These are phyloP conservation scores for Populus simonii DNA, from an alignment of 345 rosid species.

Conservation along the genomic window DNA sequence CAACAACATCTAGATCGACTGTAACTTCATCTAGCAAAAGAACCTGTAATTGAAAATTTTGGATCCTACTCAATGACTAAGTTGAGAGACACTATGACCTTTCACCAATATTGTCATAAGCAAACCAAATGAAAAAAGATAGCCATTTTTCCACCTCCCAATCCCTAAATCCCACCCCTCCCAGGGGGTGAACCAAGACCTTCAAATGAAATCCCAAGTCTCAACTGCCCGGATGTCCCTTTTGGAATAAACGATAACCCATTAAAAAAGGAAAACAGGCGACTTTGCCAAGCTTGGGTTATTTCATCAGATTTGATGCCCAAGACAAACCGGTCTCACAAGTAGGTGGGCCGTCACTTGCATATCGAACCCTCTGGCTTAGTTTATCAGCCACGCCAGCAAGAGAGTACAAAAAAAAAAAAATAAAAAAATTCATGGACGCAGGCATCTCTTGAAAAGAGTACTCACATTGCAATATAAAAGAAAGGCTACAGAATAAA, in stretches of 20 bases:
- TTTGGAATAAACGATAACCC: neutral
- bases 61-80: neutral
- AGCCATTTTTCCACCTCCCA: neutral
- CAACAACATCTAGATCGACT: slow-evolving; percentile 92
- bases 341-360: neutral
- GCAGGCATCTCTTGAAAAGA: neutral
- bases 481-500: neutral
- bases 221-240: neutral
- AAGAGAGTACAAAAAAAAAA: neutral
- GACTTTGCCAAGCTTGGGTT: neutral
- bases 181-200: neutral
- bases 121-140: neutral
- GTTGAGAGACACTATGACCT: neutral
- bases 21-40: slow-evolving; percentile 91
- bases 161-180: neutral
- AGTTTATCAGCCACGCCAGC: neutral
- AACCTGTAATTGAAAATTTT: slow-evolving; percentile 46
- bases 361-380: neutral
- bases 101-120: neutral
- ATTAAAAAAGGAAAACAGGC: neutral
- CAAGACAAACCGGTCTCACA: neutral
- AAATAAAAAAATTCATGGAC: neutral
- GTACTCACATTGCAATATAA: neutral
- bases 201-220: neutral
- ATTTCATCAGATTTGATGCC: neutral